Evolutionary conservation across 1,284 basidiomycete species (phyloP), one percentile per base, ranked within the genome.

Genomic region (Heterobasidion irregulare): DNA sequence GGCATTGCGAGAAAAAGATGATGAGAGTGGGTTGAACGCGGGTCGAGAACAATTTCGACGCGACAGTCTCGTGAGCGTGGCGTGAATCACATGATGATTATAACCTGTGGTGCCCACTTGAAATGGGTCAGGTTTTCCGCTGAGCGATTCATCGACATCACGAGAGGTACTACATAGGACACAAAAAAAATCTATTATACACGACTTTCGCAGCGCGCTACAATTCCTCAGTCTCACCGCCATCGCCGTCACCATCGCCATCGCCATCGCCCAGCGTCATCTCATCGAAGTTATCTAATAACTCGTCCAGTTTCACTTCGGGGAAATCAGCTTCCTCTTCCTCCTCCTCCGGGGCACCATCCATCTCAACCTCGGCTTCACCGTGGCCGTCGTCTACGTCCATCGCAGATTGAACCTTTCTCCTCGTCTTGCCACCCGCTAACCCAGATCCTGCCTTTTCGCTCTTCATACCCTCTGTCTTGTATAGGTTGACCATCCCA

Each of bases 321-420:
- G 94, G 94, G 84, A 96, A 95, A 70, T 97, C 94, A 3, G 80
- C 75, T 66, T 97, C 94, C n/a, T 84, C 89, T 57, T 84, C 90
- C 34, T 77, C 83, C 18, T 75, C 80, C 18, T 74, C 77, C 4
- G 76, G 78, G 8, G 73, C 76, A n/a, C 67, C 74, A 12, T 61
- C 62, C 3, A 61, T 62, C 52, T 69, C 67, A 16, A 63, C 63
- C n/a, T 60, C 65, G 15, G 67, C 64, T 18, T 50, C 26, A 5
- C 26, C 47, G 6, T 33, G 18, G 16, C 60, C 70, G 58, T 83
- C 82, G 62, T 88, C 87, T 47, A 89, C 79, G 51, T 92, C 88
- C 88, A 92, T 92, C 38, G 77, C 77, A 61, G 79, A 80, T 58
- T 83, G 80, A 26, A 70, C 72, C 62, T 70, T 74, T 66, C 74